These are phyloP conservation scores for Chaetothyriales sp. DNA, from an alignment of 2,329 filamentous ascomycete genomes.

Conservation along the genomic window DNA sequence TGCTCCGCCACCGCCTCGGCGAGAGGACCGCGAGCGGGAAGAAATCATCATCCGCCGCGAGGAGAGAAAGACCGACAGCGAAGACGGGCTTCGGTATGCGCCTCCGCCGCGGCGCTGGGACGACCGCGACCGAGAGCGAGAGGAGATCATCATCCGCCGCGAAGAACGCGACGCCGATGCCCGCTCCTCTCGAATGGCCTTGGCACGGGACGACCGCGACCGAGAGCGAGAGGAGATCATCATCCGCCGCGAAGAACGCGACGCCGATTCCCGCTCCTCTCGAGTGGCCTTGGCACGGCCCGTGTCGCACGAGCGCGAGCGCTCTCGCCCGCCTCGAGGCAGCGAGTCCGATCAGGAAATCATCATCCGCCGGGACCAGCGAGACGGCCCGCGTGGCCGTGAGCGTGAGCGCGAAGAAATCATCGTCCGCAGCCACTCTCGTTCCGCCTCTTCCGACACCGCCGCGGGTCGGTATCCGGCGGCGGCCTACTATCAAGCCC, in stretches of 20 bases:
- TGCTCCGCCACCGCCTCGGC: slow-evolving; percentile 6
- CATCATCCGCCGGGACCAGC: slow-evolving; percentile 28
- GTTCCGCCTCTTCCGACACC: slow-evolving; percentile 14
- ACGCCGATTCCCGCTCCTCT: not conserved
- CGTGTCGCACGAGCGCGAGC: slow-evolving; percentile 18
- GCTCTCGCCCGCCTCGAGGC: slow-evolving; percentile 9
- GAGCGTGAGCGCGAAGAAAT: slow-evolving; percentile 20
- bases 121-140: slow-evolving; percentile 8
- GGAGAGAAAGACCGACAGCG: slow-evolving; percentile 15
- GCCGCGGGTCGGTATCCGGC: slow-evolving; percentile 22
- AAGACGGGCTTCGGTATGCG: slow-evolving; percentile 9
- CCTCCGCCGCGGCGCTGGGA: slow-evolving; percentile 3
- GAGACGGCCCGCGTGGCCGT: slow-evolving; percentile 17
- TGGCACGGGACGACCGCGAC: slow-evolving; percentile 10
- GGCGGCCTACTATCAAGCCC: slow-evolving; percentile 22
- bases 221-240: slow-evolving; percentile 17
- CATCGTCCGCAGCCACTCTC: slow-evolving; percentile 26
- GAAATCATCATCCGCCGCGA: slow-evolving; percentile 34
- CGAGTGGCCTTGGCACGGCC: slow-evolving; percentile 9
- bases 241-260: slow-evolving; percentile 29
- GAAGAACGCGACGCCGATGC: slow-evolving; percentile 20
- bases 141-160: slow-evolving; percentile 27
- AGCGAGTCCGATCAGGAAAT: slow-evolving; percentile 24
- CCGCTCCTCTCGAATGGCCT: slow-evolving; percentile 1
- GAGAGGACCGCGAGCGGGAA: slow-evolving; percentile 23